Base-by-base conservation (phyloP, 75 land plant species). In the Pinus albicaulis region DNA sequence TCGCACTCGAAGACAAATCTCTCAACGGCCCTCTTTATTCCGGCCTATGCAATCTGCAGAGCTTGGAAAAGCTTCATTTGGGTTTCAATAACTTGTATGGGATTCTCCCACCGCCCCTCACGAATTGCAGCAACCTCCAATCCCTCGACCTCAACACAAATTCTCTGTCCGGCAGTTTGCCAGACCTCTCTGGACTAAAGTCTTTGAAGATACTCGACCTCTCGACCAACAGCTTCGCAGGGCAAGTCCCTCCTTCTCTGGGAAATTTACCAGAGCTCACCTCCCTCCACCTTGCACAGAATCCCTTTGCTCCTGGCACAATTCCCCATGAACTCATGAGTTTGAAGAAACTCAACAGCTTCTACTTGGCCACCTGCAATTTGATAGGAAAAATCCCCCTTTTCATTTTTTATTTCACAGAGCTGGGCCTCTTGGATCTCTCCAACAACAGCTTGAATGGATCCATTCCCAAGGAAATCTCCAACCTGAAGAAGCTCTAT, bases 331-430 rank as follows among this genome's bases (percentile, higher is more conserved):
- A 75, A 22, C 44, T 92, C 41, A 44, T 75, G 23, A 55, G 76
- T 76, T 59, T 93, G 63, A 76, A 73, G 56, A 87, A 88, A 59
- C 80, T 93, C 41, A 75, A 57, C 61, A 17, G 57, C 12, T 24
- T 91, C 79, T 53, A 80, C 68, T 80, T 92, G 10, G 82, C 86
- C 16, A 83, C 86, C 8, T 90, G 91, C 77, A 73, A 77, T 41
- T 36, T 97, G 19, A 44, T 68, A 1, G 99, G 99, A 2, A 60
- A 26, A 25, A 84, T 97, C 16, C 99, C 99, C 8, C 15, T 85
- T 19, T 85, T 82, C 68, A 76, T 94, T 3, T 90, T 85, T 22
- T 86, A 90, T 76, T 76, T 90, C 85, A 86, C 88, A 10, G 81
- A 86, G 2, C 86, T 92, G 11, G 77, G 69, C 12, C 90, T 85